Conservation (phyloP, 306 rosid species). For the Rubus idaeus region DNA sequence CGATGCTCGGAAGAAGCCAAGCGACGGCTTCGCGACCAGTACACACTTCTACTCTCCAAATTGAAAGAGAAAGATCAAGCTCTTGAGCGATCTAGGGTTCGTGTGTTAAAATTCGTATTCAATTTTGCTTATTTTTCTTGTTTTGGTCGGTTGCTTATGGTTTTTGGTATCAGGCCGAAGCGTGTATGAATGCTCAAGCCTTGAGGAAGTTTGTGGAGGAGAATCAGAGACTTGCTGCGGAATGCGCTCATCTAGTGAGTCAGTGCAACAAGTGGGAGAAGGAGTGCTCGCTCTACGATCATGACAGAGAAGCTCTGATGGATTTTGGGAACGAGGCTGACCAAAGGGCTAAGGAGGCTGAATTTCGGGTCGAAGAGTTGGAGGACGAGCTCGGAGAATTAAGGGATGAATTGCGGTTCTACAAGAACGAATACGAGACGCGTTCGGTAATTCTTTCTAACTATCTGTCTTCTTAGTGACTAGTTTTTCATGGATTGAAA, state of each 20-base stretch:
- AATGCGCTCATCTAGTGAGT: constrained; percentile 48
- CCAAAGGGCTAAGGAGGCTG: constrained; percentile 78
- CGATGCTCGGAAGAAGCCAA: constrained; percentile 57
- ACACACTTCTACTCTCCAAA: constrained; percentile 40
- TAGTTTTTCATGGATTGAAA: neutral
- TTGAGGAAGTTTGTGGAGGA: constrained; percentile 82
- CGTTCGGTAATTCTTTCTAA: constrained; percentile 41
- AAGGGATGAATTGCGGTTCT: constrained; percentile 48
- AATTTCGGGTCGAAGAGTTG: constrained; percentile 56
- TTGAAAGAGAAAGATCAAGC: constrained; percentile 62
- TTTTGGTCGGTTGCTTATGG: neutral
- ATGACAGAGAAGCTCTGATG: constrained; percentile 86
- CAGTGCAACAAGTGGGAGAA: constrained; percentile 65
- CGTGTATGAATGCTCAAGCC: constrained; percentile 74
- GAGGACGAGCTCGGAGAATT: constrained; percentile 56
- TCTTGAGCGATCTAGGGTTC: constrained; percentile 62
- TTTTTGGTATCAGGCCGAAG: constrained; percentile 51
- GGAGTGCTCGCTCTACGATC: constrained; percentile 75
- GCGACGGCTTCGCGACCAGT: constrained; percentile 49
- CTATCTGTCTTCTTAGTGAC: neutral
- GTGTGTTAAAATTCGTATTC: neutral
- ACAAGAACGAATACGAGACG: constrained; percentile 37
- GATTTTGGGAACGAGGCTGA: constrained; percentile 96
- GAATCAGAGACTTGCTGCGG: constrained; percentile 70
- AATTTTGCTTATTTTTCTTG: neutral